phyloP scores from a whole-genome alignment of 805 yeast species.

The Metschnikowia orientalis region DNA sequence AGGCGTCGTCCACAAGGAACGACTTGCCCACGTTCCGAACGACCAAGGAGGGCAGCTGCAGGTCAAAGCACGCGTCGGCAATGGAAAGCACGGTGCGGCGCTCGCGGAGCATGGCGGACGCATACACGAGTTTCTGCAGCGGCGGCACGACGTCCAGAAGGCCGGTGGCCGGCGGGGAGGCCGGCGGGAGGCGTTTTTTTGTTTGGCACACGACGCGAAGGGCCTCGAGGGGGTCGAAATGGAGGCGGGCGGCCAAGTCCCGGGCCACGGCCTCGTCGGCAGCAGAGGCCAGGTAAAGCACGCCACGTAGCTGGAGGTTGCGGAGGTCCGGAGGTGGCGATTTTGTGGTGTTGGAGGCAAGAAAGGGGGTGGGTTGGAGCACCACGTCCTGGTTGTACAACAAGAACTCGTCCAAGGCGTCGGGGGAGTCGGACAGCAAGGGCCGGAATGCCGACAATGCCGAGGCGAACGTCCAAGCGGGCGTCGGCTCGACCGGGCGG shows the following conservation, averaged over 20 bases:
- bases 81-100: constrained; percentile 46
- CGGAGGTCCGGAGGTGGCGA: constrained; percentile 11
- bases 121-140: constrained; percentile 22
- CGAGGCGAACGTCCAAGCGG: constrained; percentile 36
- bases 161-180: not conserved
- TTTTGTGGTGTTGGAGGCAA: not conserved
- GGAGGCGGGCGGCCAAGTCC: constrained; percentile 35
- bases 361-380: constrained; percentile 31
- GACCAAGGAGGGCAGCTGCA: constrained; percentile 21
- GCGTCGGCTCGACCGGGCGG: constrained; percentile 17
- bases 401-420: constrained; percentile 39
- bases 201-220: constrained; percentile 46
- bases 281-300: constrained; percentile 33
- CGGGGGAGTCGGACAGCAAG: constrained; percentile 28
- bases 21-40: constrained; percentile 35
- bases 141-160: constrained; percentile 20
- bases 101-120: constrained; percentile 44
- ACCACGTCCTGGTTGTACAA: constrained; percentile 28
- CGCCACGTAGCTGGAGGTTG: constrained; percentile 39
- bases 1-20: constrained; percentile 6
- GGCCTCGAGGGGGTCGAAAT: constrained; percentile 42
- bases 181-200: constrained; percentile 19
- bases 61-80: constrained; percentile 27
- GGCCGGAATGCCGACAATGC: constrained; percentile 22
- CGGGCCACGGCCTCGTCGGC: constrained; percentile 36